Conservation (phyloP, 1,139 yeast species). For the Spencermartinsiella ligniputridi region DNA sequence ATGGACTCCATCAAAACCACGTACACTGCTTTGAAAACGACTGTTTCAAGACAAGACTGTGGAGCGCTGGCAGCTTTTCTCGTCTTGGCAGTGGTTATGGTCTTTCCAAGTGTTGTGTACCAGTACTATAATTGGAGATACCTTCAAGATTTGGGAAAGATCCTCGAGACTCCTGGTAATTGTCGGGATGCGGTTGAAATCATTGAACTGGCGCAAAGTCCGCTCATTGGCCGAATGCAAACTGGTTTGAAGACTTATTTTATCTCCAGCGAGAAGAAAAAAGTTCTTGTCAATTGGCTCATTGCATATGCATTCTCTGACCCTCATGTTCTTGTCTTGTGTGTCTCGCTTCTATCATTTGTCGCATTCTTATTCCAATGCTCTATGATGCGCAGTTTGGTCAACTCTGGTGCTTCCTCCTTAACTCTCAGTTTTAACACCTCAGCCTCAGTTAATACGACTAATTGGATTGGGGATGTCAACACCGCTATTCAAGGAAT, state of each 20-base stretch:
- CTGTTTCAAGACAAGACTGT: background rate
- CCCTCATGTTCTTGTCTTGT: background rate
- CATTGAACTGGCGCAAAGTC: constrained; percentile 1
- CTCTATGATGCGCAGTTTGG: background rate
- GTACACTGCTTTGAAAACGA: background rate
- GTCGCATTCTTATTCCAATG: background rate
- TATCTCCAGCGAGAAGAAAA: background rate
- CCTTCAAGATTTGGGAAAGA: background rate
- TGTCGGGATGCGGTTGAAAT: constrained; percentile 4
- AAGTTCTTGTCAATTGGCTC: background rate
- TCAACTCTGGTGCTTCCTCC: background rate
- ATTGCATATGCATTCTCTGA: constrained; percentile 2
- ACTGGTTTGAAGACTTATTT: background rate
- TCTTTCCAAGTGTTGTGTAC: constrained; percentile 1
- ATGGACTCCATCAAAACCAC: background rate
- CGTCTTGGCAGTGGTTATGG: background rate
- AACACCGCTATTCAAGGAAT: background rate
- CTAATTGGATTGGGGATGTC: background rate
- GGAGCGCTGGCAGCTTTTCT: constrained; percentile 1
- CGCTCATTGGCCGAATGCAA: background rate
- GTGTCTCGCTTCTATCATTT: background rate
- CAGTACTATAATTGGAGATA: constrained; percentile 2
- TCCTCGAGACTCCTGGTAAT: constrained; percentile 4
- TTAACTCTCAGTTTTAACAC: background rate
- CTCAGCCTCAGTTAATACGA: background rate